Evolutionary conservation across 2,329 filamentous ascomycete genomes (phyloP), one percentile per base, ranked within the genome.

Genomic region (Alternaria sp.): DNA sequence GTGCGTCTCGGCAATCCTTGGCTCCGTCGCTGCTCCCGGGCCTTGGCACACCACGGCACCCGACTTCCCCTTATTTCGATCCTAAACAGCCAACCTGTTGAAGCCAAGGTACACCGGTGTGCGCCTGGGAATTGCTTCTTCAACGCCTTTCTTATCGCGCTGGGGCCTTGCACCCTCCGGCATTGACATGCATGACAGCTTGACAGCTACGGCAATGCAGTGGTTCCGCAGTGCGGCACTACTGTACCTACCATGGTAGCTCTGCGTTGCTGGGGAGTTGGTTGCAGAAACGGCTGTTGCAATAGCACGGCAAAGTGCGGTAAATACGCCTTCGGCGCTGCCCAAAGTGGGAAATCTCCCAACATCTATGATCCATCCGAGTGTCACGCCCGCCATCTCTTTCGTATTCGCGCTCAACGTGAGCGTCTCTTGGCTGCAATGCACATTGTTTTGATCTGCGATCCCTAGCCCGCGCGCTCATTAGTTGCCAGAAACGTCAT

Each of bases 401-500:
- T 36, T 57, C 54, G 54, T 57, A 57, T 57, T 57, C 49, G 49
- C 46, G 34, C 48, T 41, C 26, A 46, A 26, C 24, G 23, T 17
- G 23, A 28, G 44, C 44, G 17, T 11, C n/a, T 54, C 54, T 57
- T 57, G 54, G 54, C 54, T 41, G 26, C 21, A 24, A 24, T 41
- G 49, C 49, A 28, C 49, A 29, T n/a, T 41, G 51, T 40, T 40
- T 36, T 37, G 50, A 53, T 54, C 37, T 31, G 31, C 39, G 48
- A 45, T 48, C 23, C 54, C 24, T 54, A 54, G 55, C 51, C 23
- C 29, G 51, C 24, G 37, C 55, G 55, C 55, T 42, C 55, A 31
- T 58, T 58, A 54, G 55, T 46, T 58, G 21, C 55, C 55, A 33
- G 42, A 58, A 54, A n/a, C 55, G 36, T 48, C 51, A 33, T 54